Evolutionary conservation across 1,284 basidiomycete genomes (phyloP).

Genomic region (Puccinia horiana): DNA sequence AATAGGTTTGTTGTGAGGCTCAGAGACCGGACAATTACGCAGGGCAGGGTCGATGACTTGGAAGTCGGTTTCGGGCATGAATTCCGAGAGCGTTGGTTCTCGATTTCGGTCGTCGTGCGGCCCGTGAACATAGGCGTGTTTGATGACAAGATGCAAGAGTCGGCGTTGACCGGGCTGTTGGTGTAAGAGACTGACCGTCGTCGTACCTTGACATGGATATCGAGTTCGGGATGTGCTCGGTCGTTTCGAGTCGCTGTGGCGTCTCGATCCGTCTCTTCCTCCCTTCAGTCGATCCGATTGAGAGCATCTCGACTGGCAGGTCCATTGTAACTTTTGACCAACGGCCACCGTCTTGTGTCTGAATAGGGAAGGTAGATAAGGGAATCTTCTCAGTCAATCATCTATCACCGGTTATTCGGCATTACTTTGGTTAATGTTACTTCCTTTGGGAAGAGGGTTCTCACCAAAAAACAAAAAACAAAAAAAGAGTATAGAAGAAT

Average conservation of each 20-base stretch:
- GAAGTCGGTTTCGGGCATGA: slow-evolving; percentile 17
- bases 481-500: not conserved
- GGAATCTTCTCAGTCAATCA: not conserved
- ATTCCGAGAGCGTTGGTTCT: not conserved
- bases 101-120: slow-evolving; percentile 31
- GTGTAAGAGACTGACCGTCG: slow-evolving; percentile 33
- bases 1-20: not conserved
- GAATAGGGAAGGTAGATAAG: not conserved
- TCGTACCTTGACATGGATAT: slow-evolving; percentile 37
- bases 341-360: slow-evolving; percentile 38
- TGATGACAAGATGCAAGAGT: slow-evolving; percentile 38
- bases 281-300: slow-evolving; percentile 43
- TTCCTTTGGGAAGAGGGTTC: not conserved
- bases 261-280: slow-evolving; percentile 15
- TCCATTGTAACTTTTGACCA: slow-evolving; percentile 40
- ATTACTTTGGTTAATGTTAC: not conserved
- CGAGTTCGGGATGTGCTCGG: slow-evolving; percentile 30
- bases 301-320: slow-evolving; percentile 42
- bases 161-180: slow-evolving; percentile 28
- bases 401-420: no score
- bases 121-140: slow-evolving; percentile 30
- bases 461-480: no score
- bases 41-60: slow-evolving; percentile 35
- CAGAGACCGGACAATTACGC: not conserved
- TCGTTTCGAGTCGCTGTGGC: slow-evolving; percentile 4